Conservation (phyloP, 305 asterid species). For the Solanum chacoense region DNA sequence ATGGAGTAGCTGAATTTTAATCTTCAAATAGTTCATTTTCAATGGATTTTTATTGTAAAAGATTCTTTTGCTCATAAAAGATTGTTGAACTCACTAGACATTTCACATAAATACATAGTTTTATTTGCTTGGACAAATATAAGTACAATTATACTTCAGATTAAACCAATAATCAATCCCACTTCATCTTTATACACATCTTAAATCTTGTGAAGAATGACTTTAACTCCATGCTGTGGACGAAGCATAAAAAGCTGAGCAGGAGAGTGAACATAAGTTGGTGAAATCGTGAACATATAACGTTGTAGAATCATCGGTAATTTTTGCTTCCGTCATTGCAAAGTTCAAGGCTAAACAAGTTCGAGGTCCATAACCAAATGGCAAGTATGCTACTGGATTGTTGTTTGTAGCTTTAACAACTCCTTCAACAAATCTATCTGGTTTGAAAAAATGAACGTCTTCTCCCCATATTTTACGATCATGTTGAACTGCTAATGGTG, state of each 20-base stretch:
- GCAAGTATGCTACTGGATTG: constrained; percentile 33
- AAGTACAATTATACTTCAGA: not conserved
- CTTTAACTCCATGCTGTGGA: constrained; percentile 54
- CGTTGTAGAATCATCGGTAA: constrained; percentile 60
- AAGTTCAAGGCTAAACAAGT: constrained; percentile 52
- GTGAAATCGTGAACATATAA: constrained; percentile 34
- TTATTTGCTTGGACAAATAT: not conserved
- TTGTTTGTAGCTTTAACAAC: constrained; percentile 28
- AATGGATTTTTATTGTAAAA: not conserved
- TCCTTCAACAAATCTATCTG: constrained; percentile 47
- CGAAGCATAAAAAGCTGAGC: constrained; percentile 38
- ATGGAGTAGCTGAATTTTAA: not conserved
- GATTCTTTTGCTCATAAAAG: not conserved
- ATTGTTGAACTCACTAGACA: not conserved
- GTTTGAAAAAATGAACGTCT: constrained; percentile 42
- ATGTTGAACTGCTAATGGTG: constrained; percentile 47
- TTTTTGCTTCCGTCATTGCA: constrained; percentile 43
- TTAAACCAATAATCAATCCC: not conserved
- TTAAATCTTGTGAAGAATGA: constrained; percentile 33
- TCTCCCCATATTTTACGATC: constrained; percentile 54
- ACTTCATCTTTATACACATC: not conserved
- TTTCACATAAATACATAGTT: not conserved
- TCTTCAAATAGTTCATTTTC: not conserved
- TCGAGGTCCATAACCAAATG: constrained; percentile 57
- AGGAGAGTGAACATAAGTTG: constrained; percentile 57